phyloP scores from a whole-genome alignment of 768 basidiomycete genomes.

The Lentinula sp. region DNA sequence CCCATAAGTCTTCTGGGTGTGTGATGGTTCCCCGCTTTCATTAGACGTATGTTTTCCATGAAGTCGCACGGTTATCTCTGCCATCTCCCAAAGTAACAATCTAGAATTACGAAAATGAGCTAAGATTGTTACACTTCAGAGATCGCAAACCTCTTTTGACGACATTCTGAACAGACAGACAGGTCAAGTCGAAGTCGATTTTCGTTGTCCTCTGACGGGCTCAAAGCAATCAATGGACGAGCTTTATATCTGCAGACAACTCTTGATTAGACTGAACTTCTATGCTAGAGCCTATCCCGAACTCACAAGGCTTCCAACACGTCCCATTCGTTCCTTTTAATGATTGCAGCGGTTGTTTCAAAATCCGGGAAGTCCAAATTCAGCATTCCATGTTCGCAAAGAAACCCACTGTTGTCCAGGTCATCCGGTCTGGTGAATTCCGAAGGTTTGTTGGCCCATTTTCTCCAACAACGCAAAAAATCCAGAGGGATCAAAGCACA shows the following conservation, averaged over 20 bases:
- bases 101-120: constrained; percentile 20
- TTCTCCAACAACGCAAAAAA: constrained; percentile 64
- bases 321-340: constrained; percentile 63
- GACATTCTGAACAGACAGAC: constrained; percentile 56
- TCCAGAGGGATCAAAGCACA: constrained; percentile 54
- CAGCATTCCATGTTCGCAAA: constrained; percentile 65
- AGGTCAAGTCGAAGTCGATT: constrained; percentile 40
- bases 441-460: constrained; percentile 58
- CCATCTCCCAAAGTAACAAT: constrained; percentile 49
- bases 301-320: constrained; percentile 52
- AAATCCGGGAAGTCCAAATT: constrained; percentile 64
- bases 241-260: constrained; percentile 7
- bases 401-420: constrained; percentile 55
- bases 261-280: constrained; percentile 5
- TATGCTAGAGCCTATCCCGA: background rate
- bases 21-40: constrained; percentile 13
- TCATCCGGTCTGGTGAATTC: constrained; percentile 50
- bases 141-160: constrained; percentile 43
- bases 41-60: constrained; percentile 15
- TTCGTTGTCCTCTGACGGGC: constrained; percentile 29
- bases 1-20: constrained; percentile 10
- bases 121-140: constrained; percentile 1
- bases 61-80: constrained; percentile 57
- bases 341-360: constrained; percentile 47
- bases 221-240: constrained; percentile 34